Percentiles rank a stretch among this genome's conserved stretches.
Evolutionary conservation across 306 rosid species (phyloP).

Genomic region (Castanospermum australe): DNA sequence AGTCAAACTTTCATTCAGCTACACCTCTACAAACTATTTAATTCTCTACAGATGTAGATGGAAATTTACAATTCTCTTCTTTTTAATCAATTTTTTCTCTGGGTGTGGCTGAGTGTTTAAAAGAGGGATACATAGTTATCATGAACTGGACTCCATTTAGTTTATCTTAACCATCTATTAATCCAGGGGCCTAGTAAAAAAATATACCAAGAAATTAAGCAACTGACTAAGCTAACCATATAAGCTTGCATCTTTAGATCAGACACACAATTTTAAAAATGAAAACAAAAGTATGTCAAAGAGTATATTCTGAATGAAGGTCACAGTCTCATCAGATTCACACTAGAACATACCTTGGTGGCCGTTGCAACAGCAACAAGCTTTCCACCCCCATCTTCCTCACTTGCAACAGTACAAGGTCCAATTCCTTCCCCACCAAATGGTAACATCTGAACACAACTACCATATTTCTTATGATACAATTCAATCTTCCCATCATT

Average conservation of each 20-base stretch:
- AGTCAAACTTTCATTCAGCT: background rate
- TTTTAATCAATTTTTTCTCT: background rate
- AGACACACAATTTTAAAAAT: background rate
- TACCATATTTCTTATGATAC: constrained; percentile 81
- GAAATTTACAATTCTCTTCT: background rate
- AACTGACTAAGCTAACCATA: background rate
- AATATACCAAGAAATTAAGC: constrained; percentile 9
- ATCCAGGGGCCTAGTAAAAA: background rate
- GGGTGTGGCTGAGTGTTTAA: background rate
- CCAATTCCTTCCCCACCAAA: constrained; percentile 77
- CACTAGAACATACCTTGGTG: constrained; percentile 60
- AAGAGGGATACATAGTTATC: background rate
- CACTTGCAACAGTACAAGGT: constrained; percentile 71
- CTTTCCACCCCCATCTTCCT: constrained; percentile 63
- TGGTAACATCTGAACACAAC: constrained; percentile 70
- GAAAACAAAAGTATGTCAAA: background rate
- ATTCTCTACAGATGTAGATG: background rate
- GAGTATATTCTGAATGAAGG: constrained; percentile 2
- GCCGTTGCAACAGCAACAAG: constrained; percentile 75
- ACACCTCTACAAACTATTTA: background rate
- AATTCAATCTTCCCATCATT: constrained; percentile 80
- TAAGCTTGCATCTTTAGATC: background rate
- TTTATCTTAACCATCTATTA: constrained; percentile 13
- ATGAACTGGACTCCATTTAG: background rate
- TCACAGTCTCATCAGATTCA: background rate